Conservation (phyloP, 1,284 basidiomycete genomes). For the Trametes pubescens region DNA sequence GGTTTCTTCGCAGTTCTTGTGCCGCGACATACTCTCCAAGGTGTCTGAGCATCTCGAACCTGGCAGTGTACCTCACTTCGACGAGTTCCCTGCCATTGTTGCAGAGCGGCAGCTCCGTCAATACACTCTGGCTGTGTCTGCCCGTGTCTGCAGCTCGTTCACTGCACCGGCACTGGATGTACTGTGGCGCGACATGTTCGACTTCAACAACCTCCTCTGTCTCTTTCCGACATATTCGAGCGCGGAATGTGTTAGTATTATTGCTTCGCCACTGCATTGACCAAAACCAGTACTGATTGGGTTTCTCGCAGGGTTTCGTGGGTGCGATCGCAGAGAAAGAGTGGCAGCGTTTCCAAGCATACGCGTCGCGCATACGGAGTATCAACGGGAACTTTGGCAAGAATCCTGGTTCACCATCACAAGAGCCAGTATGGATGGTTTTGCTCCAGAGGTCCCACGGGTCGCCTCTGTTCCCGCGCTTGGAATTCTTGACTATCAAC, state of each 20-base stretch:
- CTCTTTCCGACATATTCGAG: not conserved
- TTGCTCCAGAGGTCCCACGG: not conserved
- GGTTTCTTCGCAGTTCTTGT: not conserved
- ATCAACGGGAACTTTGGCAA: not conserved
- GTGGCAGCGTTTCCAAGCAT: slow-evolving; percentile 1
- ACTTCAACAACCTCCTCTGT: slow-evolving; percentile 7
- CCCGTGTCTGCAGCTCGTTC: slow-evolving; percentile 8
- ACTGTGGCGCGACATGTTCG: slow-evolving; percentile 6
- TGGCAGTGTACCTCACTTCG: not conserved
- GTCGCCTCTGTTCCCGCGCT: not conserved
- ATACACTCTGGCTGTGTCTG: slow-evolving; percentile 6
- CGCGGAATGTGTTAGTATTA: not conserved
- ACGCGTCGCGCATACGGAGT: not conserved
- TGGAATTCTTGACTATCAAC: not conserved
- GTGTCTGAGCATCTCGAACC: not conserved
- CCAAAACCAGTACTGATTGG: not conserved
- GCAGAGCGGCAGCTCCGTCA: not conserved
- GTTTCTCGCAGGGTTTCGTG: not conserved
- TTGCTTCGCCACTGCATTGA: not conserved
- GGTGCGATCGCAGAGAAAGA: not conserved
- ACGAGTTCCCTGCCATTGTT: not conserved
- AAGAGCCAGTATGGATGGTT: not conserved
- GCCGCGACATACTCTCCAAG: not conserved
- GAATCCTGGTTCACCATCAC: not conserved
- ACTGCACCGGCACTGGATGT: slow-evolving; percentile 6